Percentiles rank a stretch among this genome's conserved stretches.
phyloP scores from a whole-genome alignment of 83 land plant species.

The Thuja plicata region DNA sequence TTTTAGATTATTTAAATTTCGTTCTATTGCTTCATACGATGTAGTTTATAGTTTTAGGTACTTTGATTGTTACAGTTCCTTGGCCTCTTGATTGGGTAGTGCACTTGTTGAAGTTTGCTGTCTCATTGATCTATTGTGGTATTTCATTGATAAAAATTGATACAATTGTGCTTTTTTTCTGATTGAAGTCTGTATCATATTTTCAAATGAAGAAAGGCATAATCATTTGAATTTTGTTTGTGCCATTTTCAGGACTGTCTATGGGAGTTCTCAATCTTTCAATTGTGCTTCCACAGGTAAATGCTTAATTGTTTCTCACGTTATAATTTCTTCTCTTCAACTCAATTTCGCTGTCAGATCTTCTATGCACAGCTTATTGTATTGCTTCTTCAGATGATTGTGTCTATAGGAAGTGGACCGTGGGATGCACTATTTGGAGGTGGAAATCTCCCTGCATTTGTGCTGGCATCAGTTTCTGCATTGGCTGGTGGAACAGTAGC shows the following conservation, averaged over 20 bases:
- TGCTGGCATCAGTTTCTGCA: slow-evolving; percentile 41
- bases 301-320: not conserved
- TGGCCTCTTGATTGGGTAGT: not conserved
- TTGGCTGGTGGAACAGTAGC: slow-evolving; percentile 40
- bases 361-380: slow-evolving; percentile 1
- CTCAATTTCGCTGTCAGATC: not conserved
- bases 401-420: slow-evolving; percentile 94
- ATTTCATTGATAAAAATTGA: not conserved
- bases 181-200: not conserved
- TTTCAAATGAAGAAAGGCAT: not conserved
- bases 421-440: slow-evolving; percentile 88
- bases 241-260: slow-evolving; percentile 62
- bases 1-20: no score
- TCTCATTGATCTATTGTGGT: not conserved
- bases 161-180: not conserved
- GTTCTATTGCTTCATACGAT: no score
- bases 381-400: slow-evolving; percentile 48
- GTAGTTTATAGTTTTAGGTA: no score
- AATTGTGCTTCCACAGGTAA: slow-evolving; percentile 91
- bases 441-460: slow-evolving; percentile 83
- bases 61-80: not conserved
- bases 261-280: slow-evolving; percentile 93
- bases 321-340: not conserved
- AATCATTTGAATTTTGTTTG: not conserved
- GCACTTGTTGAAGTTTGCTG: not conserved